Conservation (phyloP, 2,329 filamentous ascomycete species). For the Penicillium griseofulvum region DNA sequence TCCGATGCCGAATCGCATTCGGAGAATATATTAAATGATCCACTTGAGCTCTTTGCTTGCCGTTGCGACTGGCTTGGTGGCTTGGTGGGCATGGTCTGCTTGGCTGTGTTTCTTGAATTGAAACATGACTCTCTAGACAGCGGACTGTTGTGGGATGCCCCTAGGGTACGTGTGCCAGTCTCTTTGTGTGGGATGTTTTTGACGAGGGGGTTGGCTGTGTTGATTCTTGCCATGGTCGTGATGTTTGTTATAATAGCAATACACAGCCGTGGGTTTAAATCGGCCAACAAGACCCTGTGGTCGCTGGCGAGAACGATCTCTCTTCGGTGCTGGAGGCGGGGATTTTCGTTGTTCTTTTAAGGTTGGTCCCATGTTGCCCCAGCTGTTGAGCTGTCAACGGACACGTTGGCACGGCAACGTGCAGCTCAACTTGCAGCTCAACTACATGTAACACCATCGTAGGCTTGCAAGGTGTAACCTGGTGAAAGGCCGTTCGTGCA, state of each 20-base stretch:
- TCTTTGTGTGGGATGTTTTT: not conserved
- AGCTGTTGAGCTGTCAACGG: constrained; percentile 3
- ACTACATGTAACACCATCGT: not conserved
- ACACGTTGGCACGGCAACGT: constrained; percentile 5
- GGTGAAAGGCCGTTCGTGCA: not conserved
- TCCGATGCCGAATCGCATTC: constrained; percentile 25
- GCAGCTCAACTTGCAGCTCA: too few relatives aligned
- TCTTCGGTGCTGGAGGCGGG: not conserved
- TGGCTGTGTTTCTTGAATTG: constrained; percentile 1
- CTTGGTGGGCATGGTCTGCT: not conserved
- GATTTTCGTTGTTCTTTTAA: not conserved
- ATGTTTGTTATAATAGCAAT: not conserved
- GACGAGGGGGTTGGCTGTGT: constrained; percentile 20
- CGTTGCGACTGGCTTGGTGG: constrained; percentile 17
- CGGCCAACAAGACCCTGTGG: not conserved
- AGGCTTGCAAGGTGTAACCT: not conserved
- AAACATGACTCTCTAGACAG: constrained; percentile 3
- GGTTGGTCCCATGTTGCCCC: not conserved
- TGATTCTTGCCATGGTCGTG: constrained; percentile 29
- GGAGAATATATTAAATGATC: constrained; percentile 32
- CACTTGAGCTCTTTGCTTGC: constrained; percentile 17
- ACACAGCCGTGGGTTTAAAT: not conserved
- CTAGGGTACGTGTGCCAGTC: not conserved
- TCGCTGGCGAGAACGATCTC: not conserved
- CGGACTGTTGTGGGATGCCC: not conserved